A percentile compares a stretch with the other conserved stretches of the same genome.
Evolutionary conservation across 176 grass and related monocot genomes (phyloP).

Genomic region (Pontederia crassipes): DNA sequence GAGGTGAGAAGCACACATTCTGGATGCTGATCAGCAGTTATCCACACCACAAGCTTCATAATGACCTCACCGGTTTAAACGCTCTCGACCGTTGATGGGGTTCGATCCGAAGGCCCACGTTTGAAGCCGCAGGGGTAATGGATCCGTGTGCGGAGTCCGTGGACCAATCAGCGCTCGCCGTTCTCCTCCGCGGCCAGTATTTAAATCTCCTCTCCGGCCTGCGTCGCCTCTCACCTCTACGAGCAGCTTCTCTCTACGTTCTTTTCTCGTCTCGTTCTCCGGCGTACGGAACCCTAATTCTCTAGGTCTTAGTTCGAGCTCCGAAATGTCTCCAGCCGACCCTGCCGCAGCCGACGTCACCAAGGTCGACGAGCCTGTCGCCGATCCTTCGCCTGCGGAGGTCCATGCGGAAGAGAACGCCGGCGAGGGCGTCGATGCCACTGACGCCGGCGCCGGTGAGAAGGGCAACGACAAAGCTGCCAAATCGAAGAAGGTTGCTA

Average conservation of each 20-base stretch:
- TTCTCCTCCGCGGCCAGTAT: not conserved
- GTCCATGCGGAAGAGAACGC: too few species aligned
- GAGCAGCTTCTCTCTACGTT: not conserved
- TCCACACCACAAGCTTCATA: not conserved
- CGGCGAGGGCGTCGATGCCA: constrained; percentile 1
- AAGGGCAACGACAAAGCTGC: not conserved
- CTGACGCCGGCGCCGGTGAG: not conserved
- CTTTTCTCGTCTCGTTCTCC: not conserved
- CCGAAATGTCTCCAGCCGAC: too few species aligned
- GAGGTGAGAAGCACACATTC: not conserved
- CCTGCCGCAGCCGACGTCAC: too few species aligned
- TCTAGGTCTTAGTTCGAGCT: too few species aligned
- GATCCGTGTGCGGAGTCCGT: not conserved
- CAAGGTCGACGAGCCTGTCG: too few species aligned
- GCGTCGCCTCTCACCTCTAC: not conserved
- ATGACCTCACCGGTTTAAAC: not conserved
- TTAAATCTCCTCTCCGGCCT: not conserved
- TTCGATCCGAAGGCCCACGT: not conserved
- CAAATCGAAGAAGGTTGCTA: not conserved
- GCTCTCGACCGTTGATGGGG: not conserved
- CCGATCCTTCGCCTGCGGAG: too few species aligned
- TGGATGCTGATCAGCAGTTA: not conserved
- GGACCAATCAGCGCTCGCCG: not conserved
- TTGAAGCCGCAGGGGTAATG: not conserved
- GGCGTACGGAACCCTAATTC: not conserved